A percentile compares a stretch with the other conserved stretches of the same genome.
Conservation (phyloP, 31 red algal genomes). For the Bonnemaisonia californica region DNA sequence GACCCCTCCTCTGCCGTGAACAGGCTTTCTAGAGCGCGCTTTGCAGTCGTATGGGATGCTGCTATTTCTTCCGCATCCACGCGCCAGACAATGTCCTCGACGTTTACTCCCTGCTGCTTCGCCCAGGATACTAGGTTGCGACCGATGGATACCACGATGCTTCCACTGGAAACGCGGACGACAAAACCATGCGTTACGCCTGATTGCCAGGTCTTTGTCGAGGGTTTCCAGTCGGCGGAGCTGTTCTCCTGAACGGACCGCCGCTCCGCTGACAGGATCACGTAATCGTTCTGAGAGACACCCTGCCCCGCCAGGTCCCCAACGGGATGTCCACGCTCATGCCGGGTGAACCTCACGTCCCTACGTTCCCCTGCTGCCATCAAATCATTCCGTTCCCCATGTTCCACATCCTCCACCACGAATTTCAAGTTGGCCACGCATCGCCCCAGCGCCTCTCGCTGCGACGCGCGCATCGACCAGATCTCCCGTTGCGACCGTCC, state of each 20-base stretch:
- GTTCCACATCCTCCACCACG: neutral
- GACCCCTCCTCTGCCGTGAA: slow-evolving; percentile 47
- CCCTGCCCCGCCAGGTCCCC: slow-evolving; percentile 4
- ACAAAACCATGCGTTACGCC: slow-evolving; percentile 74
- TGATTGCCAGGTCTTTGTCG: slow-evolving; percentile 45
- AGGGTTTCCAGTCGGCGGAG: neutral
- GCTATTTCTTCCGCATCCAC: slow-evolving; percentile 76
- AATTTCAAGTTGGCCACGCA: slow-evolving; percentile 52
- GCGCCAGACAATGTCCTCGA: slow-evolving; percentile 59
- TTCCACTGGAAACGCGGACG: neutral
- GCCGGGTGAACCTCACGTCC: slow-evolving; percentile 14
- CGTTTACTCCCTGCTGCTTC: slow-evolving; percentile 21
- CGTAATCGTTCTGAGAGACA: slow-evolving; percentile 47
- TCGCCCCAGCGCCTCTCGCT: slow-evolving; percentile 53
- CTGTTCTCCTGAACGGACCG: neutral
- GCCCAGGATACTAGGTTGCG: slow-evolving; percentile 38
- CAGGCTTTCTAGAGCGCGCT: slow-evolving; percentile 73
- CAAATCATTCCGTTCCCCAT: slow-evolving; percentile 10
- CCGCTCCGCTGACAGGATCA: slow-evolving; percentile 68
- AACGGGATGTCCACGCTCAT: neutral
- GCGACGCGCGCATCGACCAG: slow-evolving; percentile 49
- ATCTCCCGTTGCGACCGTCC: slow-evolving; percentile 33
- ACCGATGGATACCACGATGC: slow-evolving; percentile 37
- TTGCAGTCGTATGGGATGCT: slow-evolving; percentile 55
- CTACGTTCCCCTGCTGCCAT: slow-evolving; percentile 11